Percentiles rank a stretch among this genome's conserved stretches.
phyloP scores from a whole-genome alignment of 2,329 filamentous ascomycete genomes.

The Monilinia fructigena region DNA sequence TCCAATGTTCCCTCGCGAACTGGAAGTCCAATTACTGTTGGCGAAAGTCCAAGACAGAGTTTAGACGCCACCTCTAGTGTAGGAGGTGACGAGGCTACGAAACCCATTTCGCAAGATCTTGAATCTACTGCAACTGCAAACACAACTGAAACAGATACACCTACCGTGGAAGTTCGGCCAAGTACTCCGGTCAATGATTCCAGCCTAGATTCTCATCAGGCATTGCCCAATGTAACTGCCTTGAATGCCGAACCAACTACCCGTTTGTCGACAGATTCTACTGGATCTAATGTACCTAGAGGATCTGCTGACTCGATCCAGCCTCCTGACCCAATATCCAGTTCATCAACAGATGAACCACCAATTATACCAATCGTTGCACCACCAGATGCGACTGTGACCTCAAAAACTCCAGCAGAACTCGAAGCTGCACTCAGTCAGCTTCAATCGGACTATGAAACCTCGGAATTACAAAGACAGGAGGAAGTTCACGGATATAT shows the following conservation, averaged over 20 bases:
- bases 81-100: slow-evolving; percentile 16
- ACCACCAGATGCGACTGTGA: slow-evolving; percentile 4
- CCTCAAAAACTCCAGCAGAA: slow-evolving; percentile 36
- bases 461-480: slow-evolving; percentile 54
- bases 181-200: slow-evolving; percentile 19
- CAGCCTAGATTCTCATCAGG: slow-evolving; percentile 11
- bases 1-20: slow-evolving; percentile 50
- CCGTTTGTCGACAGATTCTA: slow-evolving; percentile 37
- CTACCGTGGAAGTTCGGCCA: slow-evolving; percentile 28
- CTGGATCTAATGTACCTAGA: slow-evolving; percentile 33
- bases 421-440: slow-evolving; percentile 45
- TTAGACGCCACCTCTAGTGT: slow-evolving; percentile 42
- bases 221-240: slow-evolving; percentile 25
- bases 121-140: slow-evolving; percentile 2
- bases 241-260: slow-evolving; percentile 30
- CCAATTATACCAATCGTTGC: slow-evolving; percentile 20
- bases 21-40: slow-evolving; percentile 51
- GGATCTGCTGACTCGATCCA: slow-evolving; percentile 33
- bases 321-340: slow-evolving; percentile 29
- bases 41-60: slow-evolving; percentile 46
- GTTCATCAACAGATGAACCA: slow-evolving; percentile 38
- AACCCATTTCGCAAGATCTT: slow-evolving; percentile 17
- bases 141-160: slow-evolving; percentile 16
- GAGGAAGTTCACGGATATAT: slow-evolving; percentile 82
- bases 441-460: slow-evolving; percentile 38